These are phyloP conservation scores for Talaromyces adpressus DNA, from an alignment of 495 filamentous ascomycete species.

Conservation along the genomic window DNA sequence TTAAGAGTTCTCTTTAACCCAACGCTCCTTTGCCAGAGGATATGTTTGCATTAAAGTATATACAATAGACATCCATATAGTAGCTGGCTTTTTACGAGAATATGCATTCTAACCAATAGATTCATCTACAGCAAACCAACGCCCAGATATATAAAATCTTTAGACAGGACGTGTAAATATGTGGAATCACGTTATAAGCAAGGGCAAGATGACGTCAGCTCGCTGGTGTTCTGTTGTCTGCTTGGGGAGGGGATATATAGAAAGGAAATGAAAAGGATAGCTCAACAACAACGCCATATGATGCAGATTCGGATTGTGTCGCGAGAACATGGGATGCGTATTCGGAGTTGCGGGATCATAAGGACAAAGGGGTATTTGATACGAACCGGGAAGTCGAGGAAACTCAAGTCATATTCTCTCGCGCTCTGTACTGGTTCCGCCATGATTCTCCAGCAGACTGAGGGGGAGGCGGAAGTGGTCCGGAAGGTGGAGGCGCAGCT, in stretches of 20 bases:
- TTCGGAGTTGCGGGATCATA: neutral
- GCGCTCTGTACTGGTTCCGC: conserved; percentile 24
- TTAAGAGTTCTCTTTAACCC: conserved; percentile 19
- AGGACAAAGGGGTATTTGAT: neutral
- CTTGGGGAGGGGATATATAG: neutral
- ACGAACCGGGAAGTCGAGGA: neutral
- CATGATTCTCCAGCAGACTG: conserved; percentile 25
- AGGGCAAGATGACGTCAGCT: neutral
- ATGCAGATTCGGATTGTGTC: conserved; percentile 37
- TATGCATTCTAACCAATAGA: neutral
- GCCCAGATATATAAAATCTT: neutral
- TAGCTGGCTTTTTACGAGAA: neutral
- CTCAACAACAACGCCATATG: conserved; percentile 4
- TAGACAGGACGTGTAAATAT: neutral
- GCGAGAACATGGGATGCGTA: conserved; percentile 39
- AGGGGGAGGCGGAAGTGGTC: conserved; percentile 33
- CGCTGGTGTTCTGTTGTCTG: neutral
- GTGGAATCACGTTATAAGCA: neutral
- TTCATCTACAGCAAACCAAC: neutral
- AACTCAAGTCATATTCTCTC: conserved; percentile 15
- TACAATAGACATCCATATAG: neutral
- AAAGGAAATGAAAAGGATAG: neutral
- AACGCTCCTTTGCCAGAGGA: neutral
- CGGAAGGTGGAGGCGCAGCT: conserved; percentile 31
- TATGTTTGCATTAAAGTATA: neutral